Evolutionary conservation across 331 rosid genomes (phyloP).

Genomic region (Rhamnella rubrinervis): DNA sequence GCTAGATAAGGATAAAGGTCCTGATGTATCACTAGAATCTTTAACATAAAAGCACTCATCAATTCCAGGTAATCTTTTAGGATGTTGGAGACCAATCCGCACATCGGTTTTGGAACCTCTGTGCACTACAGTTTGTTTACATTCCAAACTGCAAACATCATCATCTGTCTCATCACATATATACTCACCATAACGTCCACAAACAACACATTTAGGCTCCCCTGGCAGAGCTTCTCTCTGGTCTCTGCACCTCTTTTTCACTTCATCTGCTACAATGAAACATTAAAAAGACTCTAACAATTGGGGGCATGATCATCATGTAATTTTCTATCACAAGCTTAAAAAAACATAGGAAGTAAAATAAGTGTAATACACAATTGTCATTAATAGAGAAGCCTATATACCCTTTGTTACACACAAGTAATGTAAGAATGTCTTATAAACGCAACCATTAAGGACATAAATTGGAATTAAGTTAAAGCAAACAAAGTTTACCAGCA

Average conservation of each 20-base stretch:
- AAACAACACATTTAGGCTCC: slow-evolving; percentile 70
- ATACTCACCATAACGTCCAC: slow-evolving; percentile 86
- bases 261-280: slow-evolving; percentile 24
- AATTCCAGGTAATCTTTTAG: slow-evolving; percentile 46
- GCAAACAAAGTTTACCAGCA: too few species aligned
- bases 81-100: slow-evolving; percentile 24
- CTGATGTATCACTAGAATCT: slow-evolving; percentile 31
- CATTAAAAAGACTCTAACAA: background rate
- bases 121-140: slow-evolving; percentile 53
- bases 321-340: background rate
- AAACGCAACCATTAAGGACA: too few species aligned
- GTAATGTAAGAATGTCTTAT: too few species aligned
- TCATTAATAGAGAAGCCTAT: too few species aligned
- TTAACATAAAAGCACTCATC: slow-evolving; percentile 83
- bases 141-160: slow-evolving; percentile 86
- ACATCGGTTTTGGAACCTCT: slow-evolving; percentile 31
- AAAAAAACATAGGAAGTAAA: background rate
- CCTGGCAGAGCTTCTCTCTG: slow-evolving; percentile 72
- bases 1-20: slow-evolving; percentile 28
- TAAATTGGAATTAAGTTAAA: too few species aligned
- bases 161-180: slow-evolving; percentile 79
- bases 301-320: too few species aligned
- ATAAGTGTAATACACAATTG: too few species aligned
- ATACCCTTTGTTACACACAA: too few species aligned
- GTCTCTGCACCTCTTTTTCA: slow-evolving; percentile 55